Evolutionary conservation across 2,329 filamentous ascomycete genomes (phyloP).

Genomic region (Scedosporium apiospermum): DNA sequence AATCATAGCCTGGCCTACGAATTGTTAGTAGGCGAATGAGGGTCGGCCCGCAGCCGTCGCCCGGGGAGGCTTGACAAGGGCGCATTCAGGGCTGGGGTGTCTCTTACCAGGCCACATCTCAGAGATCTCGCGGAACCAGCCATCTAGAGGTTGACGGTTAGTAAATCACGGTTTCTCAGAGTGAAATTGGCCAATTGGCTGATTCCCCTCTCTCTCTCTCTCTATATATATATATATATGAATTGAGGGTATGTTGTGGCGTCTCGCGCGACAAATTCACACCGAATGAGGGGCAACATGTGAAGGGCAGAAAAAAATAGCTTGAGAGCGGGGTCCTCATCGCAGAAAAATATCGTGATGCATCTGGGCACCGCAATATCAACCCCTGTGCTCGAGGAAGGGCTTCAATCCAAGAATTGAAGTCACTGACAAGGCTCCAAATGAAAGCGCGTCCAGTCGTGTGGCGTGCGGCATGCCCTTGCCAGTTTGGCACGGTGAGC

Average conservation of each 20-base stretch:
- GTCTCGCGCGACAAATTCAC: neutral
- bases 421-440: neutral
- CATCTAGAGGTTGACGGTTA: slow-evolving; percentile 52
- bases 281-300: neutral
- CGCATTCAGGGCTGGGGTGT: neutral
- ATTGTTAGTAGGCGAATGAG: neutral
- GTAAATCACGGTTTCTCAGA: neutral
- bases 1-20: slow-evolving; percentile 86
- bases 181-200: neutral
- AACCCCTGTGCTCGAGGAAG: neutral
- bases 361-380: neutral
- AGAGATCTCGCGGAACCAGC: slow-evolving; percentile 99
- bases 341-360: neutral
- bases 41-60: neutral
- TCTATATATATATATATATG: no score
- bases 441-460: neutral
- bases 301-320: neutral
- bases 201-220: neutral
- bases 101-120: slow-evolving; percentile 80
- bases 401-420: neutral
- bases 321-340: neutral
- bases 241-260: no score
- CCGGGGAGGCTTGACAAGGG: slow-evolving; percentile 7
- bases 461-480: neutral
- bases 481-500: neutral